A percentile compares a stretch with the other conserved stretches of the same genome.
phyloP scores from a whole-genome alignment of 2,329 filamentous ascomycete genomes.

The Cyanodermella asteris region DNA sequence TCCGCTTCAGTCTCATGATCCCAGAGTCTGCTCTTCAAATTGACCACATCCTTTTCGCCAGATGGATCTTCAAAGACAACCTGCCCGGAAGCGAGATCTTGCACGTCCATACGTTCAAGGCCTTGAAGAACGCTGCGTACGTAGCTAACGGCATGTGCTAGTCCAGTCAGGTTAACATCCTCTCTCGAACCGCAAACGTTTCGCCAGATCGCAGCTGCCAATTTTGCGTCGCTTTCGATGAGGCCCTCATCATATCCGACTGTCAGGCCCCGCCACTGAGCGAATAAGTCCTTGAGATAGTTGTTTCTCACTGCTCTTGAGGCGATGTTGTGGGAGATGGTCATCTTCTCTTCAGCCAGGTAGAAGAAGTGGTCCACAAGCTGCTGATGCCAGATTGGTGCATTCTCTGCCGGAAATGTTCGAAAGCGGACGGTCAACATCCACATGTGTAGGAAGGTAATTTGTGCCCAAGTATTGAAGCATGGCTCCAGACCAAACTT shows the following conservation, averaged over 20 bases:
- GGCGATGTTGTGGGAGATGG: slow-evolving; percentile 18
- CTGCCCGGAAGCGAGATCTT: slow-evolving; percentile 23
- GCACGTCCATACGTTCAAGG: slow-evolving; percentile 31
- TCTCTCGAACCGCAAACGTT: slow-evolving; percentile 65
- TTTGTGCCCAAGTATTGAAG: slow-evolving; percentile 88
- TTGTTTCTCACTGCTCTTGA: slow-evolving; percentile 33
- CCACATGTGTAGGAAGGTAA: slow-evolving; percentile 94
- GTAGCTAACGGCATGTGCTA: slow-evolving; percentile 42
- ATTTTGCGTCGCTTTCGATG: slow-evolving; percentile 23
- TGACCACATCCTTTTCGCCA: slow-evolving; percentile 16
- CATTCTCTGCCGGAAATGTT: slow-evolving; percentile 46
- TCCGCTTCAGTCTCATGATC: slow-evolving; percentile 1
- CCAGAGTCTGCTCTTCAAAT: slow-evolving; percentile 8
- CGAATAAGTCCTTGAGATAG: slow-evolving; percentile 66
- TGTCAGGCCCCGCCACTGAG: slow-evolving; percentile 76
- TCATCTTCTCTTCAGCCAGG: slow-evolving; percentile 62
- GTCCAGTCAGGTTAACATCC: slow-evolving; percentile 36
- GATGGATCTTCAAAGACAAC: slow-evolving; percentile 29
- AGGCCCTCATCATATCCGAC: slow-evolving; percentile 36
- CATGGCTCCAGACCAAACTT: slow-evolving; percentile 60
- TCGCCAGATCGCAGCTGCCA: slow-evolving; percentile 59
- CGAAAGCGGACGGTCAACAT: slow-evolving; percentile 66
- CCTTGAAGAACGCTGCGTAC: slow-evolving; percentile 34
- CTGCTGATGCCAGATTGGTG: slow-evolving; percentile 66
- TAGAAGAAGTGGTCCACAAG: slow-evolving; percentile 91